Conservation (phyloP, 345 rosid genomes). For the Turritis glabra region DNA sequence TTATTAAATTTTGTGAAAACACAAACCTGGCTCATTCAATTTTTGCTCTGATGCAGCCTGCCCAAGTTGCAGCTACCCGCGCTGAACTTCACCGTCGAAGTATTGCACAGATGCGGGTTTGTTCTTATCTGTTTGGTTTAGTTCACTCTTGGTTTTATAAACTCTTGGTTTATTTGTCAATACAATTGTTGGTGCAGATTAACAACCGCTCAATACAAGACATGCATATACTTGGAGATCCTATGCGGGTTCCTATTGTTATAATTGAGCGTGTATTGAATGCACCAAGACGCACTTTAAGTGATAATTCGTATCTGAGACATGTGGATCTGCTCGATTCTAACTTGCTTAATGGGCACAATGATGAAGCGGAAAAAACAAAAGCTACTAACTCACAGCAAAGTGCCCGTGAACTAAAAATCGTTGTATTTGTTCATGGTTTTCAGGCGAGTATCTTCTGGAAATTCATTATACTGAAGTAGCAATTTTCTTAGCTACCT, state of each 20-base stretch:
- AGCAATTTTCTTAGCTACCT: not conserved
- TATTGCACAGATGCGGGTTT: constrained; percentile 94
- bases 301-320: constrained; percentile 76
- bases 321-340: constrained; percentile 56
- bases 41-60: constrained; percentile 57
- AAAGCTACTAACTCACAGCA: constrained; percentile 36
- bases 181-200: constrained; percentile 56
- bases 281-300: constrained; percentile 79
- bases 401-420: constrained; percentile 60
- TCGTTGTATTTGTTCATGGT: constrained; percentile 90
- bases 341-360: constrained; percentile 31
- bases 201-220: constrained; percentile 88
- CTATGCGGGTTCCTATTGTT: constrained; percentile 74
- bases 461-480: not conserved
- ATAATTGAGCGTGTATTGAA: constrained; percentile 80
- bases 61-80: constrained; percentile 74
- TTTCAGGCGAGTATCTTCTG: constrained; percentile 71
- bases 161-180: not conserved
- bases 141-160: not conserved
- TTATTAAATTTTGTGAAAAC: constrained; percentile 1
- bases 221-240: constrained; percentile 87
- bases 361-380: constrained; percentile 41
- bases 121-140: constrained; percentile 21
- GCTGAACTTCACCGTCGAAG: constrained; percentile 97
- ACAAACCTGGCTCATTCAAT: constrained; percentile 15